Base-by-base conservation (phyloP, 106 monocot genomes). In the Dendrobium catenatum region DNA sequence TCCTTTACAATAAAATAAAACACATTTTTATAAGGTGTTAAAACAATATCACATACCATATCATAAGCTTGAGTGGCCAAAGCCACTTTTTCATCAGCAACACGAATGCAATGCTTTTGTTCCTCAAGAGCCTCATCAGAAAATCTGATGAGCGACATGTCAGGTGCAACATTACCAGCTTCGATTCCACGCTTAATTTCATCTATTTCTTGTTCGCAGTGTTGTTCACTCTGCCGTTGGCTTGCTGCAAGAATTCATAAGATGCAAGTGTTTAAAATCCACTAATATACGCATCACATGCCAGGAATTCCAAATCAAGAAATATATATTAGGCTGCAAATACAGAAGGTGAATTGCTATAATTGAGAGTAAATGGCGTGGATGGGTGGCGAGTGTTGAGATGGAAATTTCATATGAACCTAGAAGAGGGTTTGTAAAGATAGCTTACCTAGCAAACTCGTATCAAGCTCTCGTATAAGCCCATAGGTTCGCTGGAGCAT, bases 41-140 rank as follows among this genome's bases (percentile, higher is more conserved):
- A 70, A 70, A 70, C 33, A 70, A 15, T 3, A 11, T 70, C 37
- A 70, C 33, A 70, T 94, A 99, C 99, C 93, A 99, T 81, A 78
- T 95, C 99, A 87, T 99, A 99, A 54, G 90, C 89, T 77, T 88
- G 93, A 75, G 72, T 84, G 3, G 95, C 99, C 85, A 99, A 84
- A 61, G 93, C 83, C 64, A 99, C 88, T 72, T 99, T 99, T 84
- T 99, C 95, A 86, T 99, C 95, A 76, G 99, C 86, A 83, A 99
- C 93, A 79, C 93, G 85, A 72, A 99, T 58, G 43, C 93, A 90
- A 74, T 95, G 99, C 49, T 86, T 95, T 82, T 95, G 95, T 58
- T 95, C 99, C 75, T 99, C 99, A 79, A 99, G 79, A 26, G 90
- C 93, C 55, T 99, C 95, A 76, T 95, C 91, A 56, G 95, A 95